Evolutionary conservation across 106 monocot genomes (phyloP).

Genomic region (Apostasia ramifera): DNA sequence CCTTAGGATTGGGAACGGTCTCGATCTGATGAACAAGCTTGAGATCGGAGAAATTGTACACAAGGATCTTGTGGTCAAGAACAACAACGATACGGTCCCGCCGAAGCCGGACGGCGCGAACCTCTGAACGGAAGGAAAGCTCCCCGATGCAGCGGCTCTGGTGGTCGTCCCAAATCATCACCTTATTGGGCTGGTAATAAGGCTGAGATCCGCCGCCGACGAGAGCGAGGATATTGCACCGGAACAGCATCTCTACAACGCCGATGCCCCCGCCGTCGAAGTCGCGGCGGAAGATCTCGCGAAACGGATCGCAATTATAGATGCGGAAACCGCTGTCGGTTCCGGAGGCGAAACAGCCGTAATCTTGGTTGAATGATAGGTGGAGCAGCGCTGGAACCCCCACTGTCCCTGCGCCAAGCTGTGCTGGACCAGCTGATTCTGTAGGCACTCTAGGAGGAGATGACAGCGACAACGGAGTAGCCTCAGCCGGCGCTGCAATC

Average conservation of each 20-base stretch:
- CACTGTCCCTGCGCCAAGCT: background rate
- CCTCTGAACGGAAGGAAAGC: conserved; percentile 91
- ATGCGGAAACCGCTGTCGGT: conserved; percentile 82
- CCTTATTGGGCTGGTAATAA: conserved; percentile 74
- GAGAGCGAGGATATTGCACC: conserved; percentile 93
- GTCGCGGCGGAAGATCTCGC: conserved; percentile 92
- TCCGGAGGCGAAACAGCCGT: conserved; percentile 89
- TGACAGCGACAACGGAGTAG: background rate
- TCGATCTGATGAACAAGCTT: conserved; percentile 95
- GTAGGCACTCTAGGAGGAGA: background rate
- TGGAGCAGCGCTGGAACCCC: conserved; percentile 51
- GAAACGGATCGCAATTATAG: conserved; percentile 98
- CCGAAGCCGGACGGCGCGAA: conserved; percentile 78
- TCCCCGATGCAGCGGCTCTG: conserved; percentile 98
- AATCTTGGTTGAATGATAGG: conserved; percentile 93
- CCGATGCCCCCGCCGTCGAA: conserved; percentile 74
- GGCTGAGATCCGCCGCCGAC: conserved; percentile 88
- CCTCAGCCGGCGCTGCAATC: background rate
- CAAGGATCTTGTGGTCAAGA: conserved; percentile 86
- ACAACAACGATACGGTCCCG: conserved; percentile 88
- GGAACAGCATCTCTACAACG: conserved; percentile 92
- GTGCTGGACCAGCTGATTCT: background rate
- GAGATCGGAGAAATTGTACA: conserved; percentile 89
- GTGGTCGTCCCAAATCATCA: conserved; percentile 99
- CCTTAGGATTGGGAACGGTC: conserved; percentile 85